Evolutionary conservation across 106 monocot species (phyloP).

Genomic region (Dendrobium officinale): DNA sequence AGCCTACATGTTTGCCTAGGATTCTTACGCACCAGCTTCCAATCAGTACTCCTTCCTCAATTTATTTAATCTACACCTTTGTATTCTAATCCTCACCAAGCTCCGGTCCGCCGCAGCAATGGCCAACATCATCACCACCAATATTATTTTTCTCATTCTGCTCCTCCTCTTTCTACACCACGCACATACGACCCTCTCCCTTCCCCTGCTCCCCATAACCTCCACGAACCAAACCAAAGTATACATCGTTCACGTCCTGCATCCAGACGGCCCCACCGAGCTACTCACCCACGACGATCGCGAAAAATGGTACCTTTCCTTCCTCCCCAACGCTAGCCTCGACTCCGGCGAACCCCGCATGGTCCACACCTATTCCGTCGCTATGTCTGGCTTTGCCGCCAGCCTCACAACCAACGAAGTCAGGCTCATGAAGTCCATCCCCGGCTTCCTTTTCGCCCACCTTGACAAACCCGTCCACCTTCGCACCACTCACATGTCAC

Average conservation of each 20-base stretch:
- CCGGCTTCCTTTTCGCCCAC: slow-evolving; percentile 10
- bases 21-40: too few species aligned
- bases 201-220: not conserved
- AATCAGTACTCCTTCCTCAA: too few species aligned
- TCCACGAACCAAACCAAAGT: not conserved
- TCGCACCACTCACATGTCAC: slow-evolving; percentile 20
- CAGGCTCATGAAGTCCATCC: not conserved
- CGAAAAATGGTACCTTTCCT: slow-evolving; percentile 8
- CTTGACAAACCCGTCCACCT: not conserved
- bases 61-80: too few species aligned
- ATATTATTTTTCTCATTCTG: not conserved
- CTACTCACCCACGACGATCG: not conserved
- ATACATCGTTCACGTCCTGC: not conserved
- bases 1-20: too few species aligned
- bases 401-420: slow-evolving; percentile 13
- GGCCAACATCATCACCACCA: not conserved
- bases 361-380: slow-evolving; percentile 10
- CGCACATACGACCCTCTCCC: not conserved
- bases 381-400: slow-evolving; percentile 19
- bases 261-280: not conserved
- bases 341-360: not conserved
- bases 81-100: not conserved
- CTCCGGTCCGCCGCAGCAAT: not conserved
- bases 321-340: not conserved
- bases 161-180: not conserved